Percentiles rank a stretch among this genome's conserved stretches.
phyloP scores from a whole-genome alignment of 1,284 basidiomycete genomes.

The Veloboletus limbatus region DNA sequence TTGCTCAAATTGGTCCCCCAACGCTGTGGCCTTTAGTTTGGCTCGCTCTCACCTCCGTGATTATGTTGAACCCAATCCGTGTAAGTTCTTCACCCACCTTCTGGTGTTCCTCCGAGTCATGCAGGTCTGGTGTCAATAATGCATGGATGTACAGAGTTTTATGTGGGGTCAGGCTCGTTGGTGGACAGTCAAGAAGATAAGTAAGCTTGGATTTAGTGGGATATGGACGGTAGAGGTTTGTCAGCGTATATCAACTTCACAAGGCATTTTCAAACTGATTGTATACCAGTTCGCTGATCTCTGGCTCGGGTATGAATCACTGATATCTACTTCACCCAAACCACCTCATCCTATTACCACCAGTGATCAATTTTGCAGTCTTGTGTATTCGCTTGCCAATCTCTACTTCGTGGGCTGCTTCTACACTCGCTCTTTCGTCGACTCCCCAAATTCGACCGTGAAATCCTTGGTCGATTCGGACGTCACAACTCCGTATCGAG shows the following conservation, averaged over 20 bases:
- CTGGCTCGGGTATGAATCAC: conserved; percentile 69
- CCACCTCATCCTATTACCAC: conserved; percentile 17
- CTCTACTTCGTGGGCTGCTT: conserved; percentile 74
- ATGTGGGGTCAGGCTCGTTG: conserved; percentile 49
- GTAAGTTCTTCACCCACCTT: conserved; percentile 39
- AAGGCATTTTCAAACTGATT: background rate
- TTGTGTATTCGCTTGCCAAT: conserved; percentile 72
- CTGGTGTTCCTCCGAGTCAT: background rate
- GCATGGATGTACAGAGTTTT: conserved; percentile 13
- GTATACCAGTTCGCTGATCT: conserved; percentile 66
- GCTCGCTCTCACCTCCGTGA: conserved; percentile 60
- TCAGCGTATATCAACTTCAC: conserved; percentile 5
- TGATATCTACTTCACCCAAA: conserved; percentile 18
- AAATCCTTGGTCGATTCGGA: background rate
- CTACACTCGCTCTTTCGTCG: conserved; percentile 42
- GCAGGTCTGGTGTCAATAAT: background rate
- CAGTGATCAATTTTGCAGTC: conserved; percentile 82
- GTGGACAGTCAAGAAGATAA: conserved; percentile 74
- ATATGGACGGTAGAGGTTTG: conserved; percentile 70
- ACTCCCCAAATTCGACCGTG: background rate
- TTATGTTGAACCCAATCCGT: conserved; percentile 79
- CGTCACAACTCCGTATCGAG: background rate
- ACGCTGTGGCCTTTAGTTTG: conserved; percentile 82
- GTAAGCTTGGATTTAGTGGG: conserved; percentile 69
- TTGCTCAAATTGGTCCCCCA: conserved; percentile 56